A percentile compares a stretch with the other conserved stretches of the same genome.
Conservation (phyloP, 1,284 basidiomycete genomes). For the Baeospora myosura region DNA sequence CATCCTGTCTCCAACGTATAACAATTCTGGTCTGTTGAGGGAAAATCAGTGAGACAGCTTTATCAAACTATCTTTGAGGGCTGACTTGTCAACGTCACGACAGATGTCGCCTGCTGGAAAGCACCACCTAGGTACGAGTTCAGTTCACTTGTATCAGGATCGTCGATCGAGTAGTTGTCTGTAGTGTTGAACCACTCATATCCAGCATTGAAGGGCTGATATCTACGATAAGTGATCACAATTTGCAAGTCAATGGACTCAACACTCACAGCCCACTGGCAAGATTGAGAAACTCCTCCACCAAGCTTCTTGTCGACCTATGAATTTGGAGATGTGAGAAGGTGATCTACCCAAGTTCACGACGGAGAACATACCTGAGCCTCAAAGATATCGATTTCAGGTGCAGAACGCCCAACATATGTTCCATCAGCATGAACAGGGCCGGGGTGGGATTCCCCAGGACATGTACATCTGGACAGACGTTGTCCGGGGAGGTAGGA, state of each 20-base stretch:
- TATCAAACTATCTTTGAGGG: background rate
- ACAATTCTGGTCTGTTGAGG: conserved; percentile 3
- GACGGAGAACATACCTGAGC: conserved; percentile 34
- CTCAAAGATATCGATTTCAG: conserved; percentile 79
- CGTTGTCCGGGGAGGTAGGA: conserved; percentile 76
- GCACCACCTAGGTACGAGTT: conserved; percentile 53
- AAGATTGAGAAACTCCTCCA: conserved; percentile 62
- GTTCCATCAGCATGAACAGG: conserved; percentile 55
- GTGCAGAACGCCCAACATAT: conserved; percentile 68
- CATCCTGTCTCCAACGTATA: conserved; percentile 4
- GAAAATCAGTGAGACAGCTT: background rate
- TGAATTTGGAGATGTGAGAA: conserved; percentile 26
- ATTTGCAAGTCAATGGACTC: background rate
- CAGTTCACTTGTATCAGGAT: conserved; percentile 37
- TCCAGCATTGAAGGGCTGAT: conserved; percentile 51
- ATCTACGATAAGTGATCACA: conserved; percentile 4
- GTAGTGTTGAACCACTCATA: conserved; percentile 47
- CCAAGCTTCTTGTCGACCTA: conserved; percentile 23
- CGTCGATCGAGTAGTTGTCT: conserved; percentile 40
- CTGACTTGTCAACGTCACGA: background rate
- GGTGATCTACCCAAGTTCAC: conserved; percentile 15
- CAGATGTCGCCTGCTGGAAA: conserved; percentile 1
- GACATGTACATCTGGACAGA: conserved; percentile 76
- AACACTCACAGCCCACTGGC: conserved; percentile 59
- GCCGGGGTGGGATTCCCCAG: conserved; percentile 70